A percentile compares a stretch with the other conserved stretches of the same genome.
Conservation (phyloP, 2,329 filamentous ascomycete species). For the Raffaelea arxii region DNA sequence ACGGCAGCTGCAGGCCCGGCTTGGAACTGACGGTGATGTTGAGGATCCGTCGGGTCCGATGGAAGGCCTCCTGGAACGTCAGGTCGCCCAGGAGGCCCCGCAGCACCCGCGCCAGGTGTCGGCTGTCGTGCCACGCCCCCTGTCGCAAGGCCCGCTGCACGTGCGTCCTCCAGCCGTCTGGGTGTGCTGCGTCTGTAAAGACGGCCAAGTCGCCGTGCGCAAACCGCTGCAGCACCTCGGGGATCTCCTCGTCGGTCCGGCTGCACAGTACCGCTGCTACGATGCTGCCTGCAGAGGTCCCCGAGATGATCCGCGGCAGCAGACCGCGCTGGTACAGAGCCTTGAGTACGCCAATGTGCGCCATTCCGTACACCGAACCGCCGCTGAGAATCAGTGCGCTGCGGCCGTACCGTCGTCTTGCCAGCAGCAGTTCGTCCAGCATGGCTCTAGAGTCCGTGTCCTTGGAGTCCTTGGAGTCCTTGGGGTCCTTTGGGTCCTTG, state of each 20-base stretch:
- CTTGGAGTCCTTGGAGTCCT: no score
- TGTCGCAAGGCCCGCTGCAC: conserved; percentile 67
- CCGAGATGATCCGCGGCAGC: conserved; percentile 77
- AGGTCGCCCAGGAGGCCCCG: conserved; percentile 71
- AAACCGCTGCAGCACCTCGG: conserved; percentile 57
- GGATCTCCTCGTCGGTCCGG: conserved; percentile 69
- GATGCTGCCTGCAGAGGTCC: conserved; percentile 79
- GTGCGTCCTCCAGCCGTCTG: conserved; percentile 58
- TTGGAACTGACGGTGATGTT: conserved; percentile 91
- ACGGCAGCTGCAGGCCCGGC: conserved; percentile 76
- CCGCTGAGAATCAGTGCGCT: conserved; percentile 76
- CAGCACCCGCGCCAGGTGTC: conserved; percentile 74
- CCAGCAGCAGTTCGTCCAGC: conserved; percentile 59
- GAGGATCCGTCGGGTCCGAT: conserved; percentile 81
- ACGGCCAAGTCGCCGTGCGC: conserved; percentile 73
- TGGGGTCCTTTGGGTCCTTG: no score
- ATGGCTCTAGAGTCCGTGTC: no score
- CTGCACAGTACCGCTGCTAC: conserved; percentile 74
- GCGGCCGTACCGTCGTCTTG: conserved; percentile 74
- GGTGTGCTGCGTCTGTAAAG: conserved; percentile 54
- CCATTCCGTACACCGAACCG: conserved; percentile 85
- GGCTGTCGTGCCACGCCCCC: conserved; percentile 77
- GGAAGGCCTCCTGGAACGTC: conserved; percentile 93
- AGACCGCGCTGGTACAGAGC: conserved; percentile 64
- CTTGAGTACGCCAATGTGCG: conserved; percentile 81